Evolutionary conservation across 2,329 filamentous ascomycete genomes (phyloP), one percentile per base, ranked within the genome.

Genomic region (Lecanoromycetidae sp.): DNA sequence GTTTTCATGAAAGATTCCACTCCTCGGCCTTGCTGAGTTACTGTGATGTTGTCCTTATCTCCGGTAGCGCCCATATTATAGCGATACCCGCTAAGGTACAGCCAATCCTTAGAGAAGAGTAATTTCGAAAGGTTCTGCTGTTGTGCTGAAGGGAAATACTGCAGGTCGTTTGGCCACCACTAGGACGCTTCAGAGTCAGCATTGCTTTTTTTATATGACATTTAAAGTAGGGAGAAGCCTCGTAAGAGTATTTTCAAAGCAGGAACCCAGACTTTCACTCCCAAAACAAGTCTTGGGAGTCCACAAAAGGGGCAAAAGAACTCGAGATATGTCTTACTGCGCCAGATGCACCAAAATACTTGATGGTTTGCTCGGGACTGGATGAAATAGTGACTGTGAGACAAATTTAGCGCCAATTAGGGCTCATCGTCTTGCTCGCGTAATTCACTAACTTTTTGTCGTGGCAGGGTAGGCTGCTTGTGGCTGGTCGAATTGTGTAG

Each of bases 111-210:
- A 3, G 39, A 44, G 26, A 49, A 49, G 15, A 49, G 40, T 12
- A 49, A 33, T 5, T 27, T 10, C 1, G 40, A 44, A 5, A 49
- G 46, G 12, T 49, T 49, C 19, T 44, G 20, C 22, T 49, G 46
- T 19, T 49, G 46, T 12, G 19, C 46, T 1, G 40, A 22, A 7
- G 46, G 46, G 17, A 49, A 49, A n/a, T 39, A 33, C 4, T 44
- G 20, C n/a, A 49, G 34, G 17, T 37, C 41, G 8, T 49, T 44
- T 4, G 46, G 46, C 46, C 46, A 49, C 46, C 46, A 49, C n/a
- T n/a, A n/a, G n/a, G n/a, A n/a, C n/a, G n/a, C n/a, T n/a, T n/a
- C n/a, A n/a, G n/a, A n/a, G n/a, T n/a, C n/a, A n/a, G n/a, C n/a
- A n/a, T n/a, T n/a, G n/a, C n/a, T n/a, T n/a, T n/a, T n/a, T n/a